These are phyloP conservation scores for Cucumis sativus DNA, from an alignment of 306 rosid genomes.

Conservation along the genomic window DNA sequence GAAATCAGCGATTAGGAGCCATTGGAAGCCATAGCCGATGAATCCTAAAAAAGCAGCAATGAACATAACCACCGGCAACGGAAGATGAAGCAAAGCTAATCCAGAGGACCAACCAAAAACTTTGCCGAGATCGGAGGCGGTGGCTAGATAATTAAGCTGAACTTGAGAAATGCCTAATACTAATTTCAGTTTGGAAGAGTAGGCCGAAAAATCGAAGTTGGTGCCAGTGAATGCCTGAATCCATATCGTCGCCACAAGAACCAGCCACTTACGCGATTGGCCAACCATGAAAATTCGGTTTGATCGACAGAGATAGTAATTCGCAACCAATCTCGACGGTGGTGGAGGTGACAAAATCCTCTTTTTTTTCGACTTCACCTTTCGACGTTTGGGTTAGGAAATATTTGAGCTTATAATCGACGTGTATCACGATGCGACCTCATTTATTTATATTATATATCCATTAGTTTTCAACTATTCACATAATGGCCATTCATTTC, in stretches of 20 bases:
- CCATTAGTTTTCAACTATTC: not conserved
- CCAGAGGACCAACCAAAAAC: constrained; percentile 89
- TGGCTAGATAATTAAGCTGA: constrained; percentile 64
- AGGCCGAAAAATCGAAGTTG: constrained; percentile 85
- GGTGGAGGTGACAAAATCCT: not conserved
- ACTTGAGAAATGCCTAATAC: constrained; percentile 62
- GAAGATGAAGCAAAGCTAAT: constrained; percentile 48
- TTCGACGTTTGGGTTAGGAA: not conserved
- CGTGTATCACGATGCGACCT: not conserved
- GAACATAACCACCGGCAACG: constrained; percentile 50
- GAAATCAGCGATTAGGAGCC: constrained; percentile 48
- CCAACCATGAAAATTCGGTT: constrained; percentile 36
- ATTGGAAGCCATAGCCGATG: constrained; percentile 68
- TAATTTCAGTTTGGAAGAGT: constrained; percentile 59
- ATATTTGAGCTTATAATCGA: not conserved
- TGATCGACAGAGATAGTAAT: too few relatives aligned
- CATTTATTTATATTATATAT: not conserved
- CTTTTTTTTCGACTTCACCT: not conserved
- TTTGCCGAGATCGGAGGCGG: constrained; percentile 79
- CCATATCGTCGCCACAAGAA: constrained; percentile 79
- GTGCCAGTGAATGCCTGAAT: constrained; percentile 90
- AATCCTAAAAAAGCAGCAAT: constrained; percentile 70
- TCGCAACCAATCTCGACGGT: not conserved
- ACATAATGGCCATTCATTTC: not conserved
- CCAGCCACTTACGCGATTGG: constrained; percentile 80